A percentile compares a stretch with the other conserved stretches of the same genome.
These are phyloP conservation scores for Neofusicoccum umdonicola DNA, from an alignment of 2,329 filamentous ascomycete species.

Conservation along the genomic window DNA sequence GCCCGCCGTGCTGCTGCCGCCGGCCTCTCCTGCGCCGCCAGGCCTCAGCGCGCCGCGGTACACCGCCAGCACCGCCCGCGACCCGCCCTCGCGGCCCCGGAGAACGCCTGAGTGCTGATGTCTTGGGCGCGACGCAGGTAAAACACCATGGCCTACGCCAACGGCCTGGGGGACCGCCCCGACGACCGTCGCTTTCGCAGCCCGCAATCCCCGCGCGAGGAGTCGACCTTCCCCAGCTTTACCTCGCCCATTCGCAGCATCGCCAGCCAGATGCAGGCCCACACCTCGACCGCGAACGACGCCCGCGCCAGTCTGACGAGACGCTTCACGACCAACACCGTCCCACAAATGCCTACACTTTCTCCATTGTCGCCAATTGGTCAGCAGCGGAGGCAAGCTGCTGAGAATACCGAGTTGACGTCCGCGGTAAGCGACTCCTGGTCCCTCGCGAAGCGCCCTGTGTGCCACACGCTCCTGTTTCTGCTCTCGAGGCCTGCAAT, in stretches of 20 bases:
- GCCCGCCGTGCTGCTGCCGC: not conserved
- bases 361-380: conserved; percentile 60
- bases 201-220: conserved; percentile 74
- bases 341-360: conserved; percentile 73
- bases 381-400: conserved; percentile 53
- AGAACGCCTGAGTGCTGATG: conserved; percentile 6
- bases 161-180: conserved; percentile 64
- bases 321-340: conserved; percentile 88
- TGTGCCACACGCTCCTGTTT: not conserved
- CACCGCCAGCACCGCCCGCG: not conserved
- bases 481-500: not conserved
- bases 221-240: conserved; percentile 68
- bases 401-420: conserved; percentile 54
- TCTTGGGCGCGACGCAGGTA: conserved; percentile 9
- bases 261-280: conserved; percentile 59
- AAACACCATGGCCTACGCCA: conserved; percentile 60
- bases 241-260: conserved; percentile 68
- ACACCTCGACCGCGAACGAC: conserved; percentile 61
- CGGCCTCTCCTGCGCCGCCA: not conserved
- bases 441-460: not conserved
- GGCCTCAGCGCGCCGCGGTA: conserved; percentile 1
- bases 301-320: conserved; percentile 76
- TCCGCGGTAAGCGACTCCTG: conserved; percentile 48
- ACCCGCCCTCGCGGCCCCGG: not conserved
- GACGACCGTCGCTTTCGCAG: conserved; percentile 77